These are phyloP conservation scores for Bidens hawaiensis DNA, from an alignment of 140 eudicot species.

Conservation along the genomic window DNA sequence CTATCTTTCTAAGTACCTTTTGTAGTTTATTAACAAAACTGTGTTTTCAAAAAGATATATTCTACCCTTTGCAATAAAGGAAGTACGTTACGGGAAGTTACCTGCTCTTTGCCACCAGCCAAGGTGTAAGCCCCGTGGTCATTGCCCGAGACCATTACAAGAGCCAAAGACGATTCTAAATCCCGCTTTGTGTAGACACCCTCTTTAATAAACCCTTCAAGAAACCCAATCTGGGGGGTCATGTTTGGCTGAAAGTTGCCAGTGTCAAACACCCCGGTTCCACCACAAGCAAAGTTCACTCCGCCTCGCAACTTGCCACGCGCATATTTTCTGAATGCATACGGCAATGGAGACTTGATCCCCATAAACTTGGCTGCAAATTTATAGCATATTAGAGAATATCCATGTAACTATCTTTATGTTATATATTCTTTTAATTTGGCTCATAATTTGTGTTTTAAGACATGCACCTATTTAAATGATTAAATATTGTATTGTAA, in stretches of 20 bases:
- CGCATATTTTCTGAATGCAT: constrained; percentile 43
- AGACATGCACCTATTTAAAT: not conserved
- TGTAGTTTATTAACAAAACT: too few species aligned
- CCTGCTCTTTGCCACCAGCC: constrained; percentile 54
- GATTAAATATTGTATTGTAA: too few species aligned
- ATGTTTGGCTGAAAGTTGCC: constrained; percentile 56
- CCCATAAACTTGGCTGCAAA: constrained; percentile 68
- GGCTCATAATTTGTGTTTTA: not conserved
- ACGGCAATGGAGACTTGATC: constrained; percentile 62
- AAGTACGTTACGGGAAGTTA: constrained; percentile 15
- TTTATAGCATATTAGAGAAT: not conserved
- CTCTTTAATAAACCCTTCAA: constrained; percentile 35
- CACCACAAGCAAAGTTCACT: constrained; percentile 81
- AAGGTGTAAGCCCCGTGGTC: constrained; percentile 48
- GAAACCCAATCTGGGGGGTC: constrained; percentile 73
- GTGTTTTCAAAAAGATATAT: too few species aligned
- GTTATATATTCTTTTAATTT: too few species aligned
- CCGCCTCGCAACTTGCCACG: constrained; percentile 32
- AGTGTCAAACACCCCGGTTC: constrained; percentile 88
- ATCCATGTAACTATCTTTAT: too few species aligned
- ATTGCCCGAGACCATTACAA: constrained; percentile 69
- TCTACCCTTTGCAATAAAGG: too few species aligned
- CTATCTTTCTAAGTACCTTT: too few species aligned
- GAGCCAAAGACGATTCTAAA: constrained; percentile 51
- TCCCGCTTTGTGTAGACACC: constrained; percentile 47